Evolutionary conservation across 192 early-diverging fungal species (phyloP).

Genomic region (Podila epicladia): DNA sequence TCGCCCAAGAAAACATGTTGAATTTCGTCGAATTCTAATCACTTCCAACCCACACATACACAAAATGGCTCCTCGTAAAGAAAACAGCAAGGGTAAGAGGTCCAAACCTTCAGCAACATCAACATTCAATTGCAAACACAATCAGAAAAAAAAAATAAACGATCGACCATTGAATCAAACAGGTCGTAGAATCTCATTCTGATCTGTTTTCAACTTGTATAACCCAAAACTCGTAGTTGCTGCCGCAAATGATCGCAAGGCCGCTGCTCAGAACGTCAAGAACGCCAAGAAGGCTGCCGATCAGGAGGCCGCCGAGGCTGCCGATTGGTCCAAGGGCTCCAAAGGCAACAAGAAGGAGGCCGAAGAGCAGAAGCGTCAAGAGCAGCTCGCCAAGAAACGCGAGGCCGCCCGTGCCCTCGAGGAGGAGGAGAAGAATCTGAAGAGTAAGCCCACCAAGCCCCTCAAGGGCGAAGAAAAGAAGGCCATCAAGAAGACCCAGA

Average conservation of each 20-base stretch:
- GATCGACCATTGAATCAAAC: background rate
- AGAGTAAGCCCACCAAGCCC: conserved; percentile 53
- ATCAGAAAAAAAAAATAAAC: background rate
- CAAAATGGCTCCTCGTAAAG: conserved; percentile 36
- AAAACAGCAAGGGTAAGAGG: conserved; percentile 39
- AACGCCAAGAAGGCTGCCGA: conserved; percentile 57
- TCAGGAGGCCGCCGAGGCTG: conserved; percentile 67
- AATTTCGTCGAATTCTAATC: background rate
- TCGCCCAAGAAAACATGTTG: no score
- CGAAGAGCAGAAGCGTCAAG: conserved; percentile 65
- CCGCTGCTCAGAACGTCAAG: conserved; percentile 70
- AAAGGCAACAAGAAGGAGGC: conserved; percentile 75
- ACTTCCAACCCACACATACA: background rate
- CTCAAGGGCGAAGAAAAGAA: conserved; percentile 67
- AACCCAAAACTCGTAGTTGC: conserved; percentile 46
- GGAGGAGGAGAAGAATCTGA: conserved; percentile 66
- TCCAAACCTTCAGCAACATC: no score
- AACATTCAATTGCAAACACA: background rate
- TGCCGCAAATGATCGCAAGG: conserved; percentile 82
- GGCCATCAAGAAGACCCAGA: conserved; percentile 64
- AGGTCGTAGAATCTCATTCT: background rate
- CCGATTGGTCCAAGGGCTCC: conserved; percentile 73
- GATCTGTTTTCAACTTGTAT: background rate
- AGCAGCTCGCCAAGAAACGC: conserved; percentile 59
- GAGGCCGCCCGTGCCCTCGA: conserved; percentile 62